Base-by-base conservation (phyloP, 2,329 filamentous ascomycete genomes). In the Verticillium tricorpus region DNA sequence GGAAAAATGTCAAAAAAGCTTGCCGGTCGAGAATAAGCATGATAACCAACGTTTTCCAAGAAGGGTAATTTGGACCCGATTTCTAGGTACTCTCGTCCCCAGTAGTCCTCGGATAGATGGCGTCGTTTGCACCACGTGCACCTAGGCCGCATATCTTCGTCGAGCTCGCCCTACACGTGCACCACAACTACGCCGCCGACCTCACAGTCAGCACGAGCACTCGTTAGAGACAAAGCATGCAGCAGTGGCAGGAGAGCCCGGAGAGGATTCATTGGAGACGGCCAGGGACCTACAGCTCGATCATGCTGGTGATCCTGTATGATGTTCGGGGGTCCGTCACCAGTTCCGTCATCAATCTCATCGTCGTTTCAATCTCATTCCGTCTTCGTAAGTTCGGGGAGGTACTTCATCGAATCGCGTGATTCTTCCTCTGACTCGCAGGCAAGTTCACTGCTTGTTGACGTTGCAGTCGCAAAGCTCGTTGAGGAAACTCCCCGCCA, bases 71-170 rank as follows among this genome's bases (percentile, higher is more conserved):
- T 37, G 1, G 11, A 45, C n/a, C 56, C 32, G 17, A 60, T 31
- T 28, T 62, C 45, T 1, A 17, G 15, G 6, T 15, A 19, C 45
- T 64, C 62, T 2, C 37, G 5, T 4, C 15, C 39, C 64, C 64
- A 66, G 8, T 66, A 59, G 12, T 9, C 14, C 34, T 65, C 59
- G 32, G 59, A 57, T 17, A 57, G 52, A 40, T 65, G 63, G 15
- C 62, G 61, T 12, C 63, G 58, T 22, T 59, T 62, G 37, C 64
- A 66, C 61, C 63, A 66, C 11, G 59, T 60, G 45, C 64, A 66
- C 32, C 64, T 35, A 5, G 56, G 56, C 15, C 39, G 28, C 2
- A 28, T 60, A 2, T 65, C 63, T 0, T 62, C 22, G n/a, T 59
- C 32, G 11, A 66, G 59, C 1, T 45, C 0, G 54, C 59, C 31